These are phyloP conservation scores for Stevia rebaudiana DNA, from an alignment of 140 eudicot genomes.

Conservation along the genomic window DNA sequence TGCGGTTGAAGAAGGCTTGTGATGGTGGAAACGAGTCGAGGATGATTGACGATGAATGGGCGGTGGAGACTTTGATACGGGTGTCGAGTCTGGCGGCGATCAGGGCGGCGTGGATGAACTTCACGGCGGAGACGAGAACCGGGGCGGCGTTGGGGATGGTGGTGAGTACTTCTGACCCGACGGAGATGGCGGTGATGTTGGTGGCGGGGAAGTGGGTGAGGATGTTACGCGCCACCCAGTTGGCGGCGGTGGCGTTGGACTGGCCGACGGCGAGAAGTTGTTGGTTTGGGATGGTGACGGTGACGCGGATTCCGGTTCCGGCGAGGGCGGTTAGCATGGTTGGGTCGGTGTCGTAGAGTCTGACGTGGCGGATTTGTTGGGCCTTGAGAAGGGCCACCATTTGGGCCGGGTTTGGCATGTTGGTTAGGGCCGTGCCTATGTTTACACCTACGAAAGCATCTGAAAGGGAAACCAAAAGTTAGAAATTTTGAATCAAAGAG, in stretches of 20 bases:
- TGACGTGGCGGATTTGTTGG: slow-evolving; percentile 67
- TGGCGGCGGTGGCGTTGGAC: slow-evolving; percentile 69
- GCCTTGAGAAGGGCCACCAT: slow-evolving; percentile 75
- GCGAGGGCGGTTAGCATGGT: slow-evolving; percentile 76
- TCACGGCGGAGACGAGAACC: slow-evolving; percentile 53
- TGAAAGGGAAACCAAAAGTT: slow-evolving; percentile 19
- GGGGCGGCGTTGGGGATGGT: slow-evolving; percentile 71
- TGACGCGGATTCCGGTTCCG: slow-evolving; percentile 51
- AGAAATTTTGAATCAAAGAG: no score
- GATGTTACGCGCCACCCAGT: slow-evolving; percentile 69
- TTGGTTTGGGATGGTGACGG: slow-evolving; percentile 62
- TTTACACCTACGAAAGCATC: slow-evolving; percentile 76
- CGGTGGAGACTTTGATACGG: slow-evolving; percentile 68
- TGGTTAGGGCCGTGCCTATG: slow-evolving; percentile 61
- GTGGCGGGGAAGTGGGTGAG: slow-evolving; percentile 68
- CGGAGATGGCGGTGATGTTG: slow-evolving; percentile 61
- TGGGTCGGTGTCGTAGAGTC: slow-evolving; percentile 63
- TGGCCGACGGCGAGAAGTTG: slow-evolving; percentile 71
- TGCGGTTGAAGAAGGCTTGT: slow-evolving; percentile 79
- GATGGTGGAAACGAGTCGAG: slow-evolving; percentile 89
- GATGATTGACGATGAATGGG: slow-evolving; percentile 65
- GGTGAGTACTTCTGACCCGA: slow-evolving; percentile 68
- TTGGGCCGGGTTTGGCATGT: slow-evolving; percentile 77
- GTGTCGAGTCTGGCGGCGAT: slow-evolving; percentile 62
- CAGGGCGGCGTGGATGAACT: slow-evolving; percentile 68